phyloP scores from a whole-genome alignment of 169 alveolate genomes.

The Eimeria praecox region DNA sequence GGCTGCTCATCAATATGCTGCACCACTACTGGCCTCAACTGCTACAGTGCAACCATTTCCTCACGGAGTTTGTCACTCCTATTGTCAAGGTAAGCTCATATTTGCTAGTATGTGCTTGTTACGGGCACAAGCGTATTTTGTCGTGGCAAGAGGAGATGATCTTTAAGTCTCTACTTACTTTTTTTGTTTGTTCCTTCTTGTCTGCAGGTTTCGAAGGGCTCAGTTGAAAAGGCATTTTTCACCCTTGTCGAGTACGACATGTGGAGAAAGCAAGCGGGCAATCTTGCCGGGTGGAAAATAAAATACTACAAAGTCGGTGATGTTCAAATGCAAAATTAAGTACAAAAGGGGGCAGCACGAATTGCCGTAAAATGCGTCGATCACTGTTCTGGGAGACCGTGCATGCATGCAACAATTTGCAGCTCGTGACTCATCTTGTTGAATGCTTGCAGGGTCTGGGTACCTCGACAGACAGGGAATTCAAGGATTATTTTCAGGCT shows the following conservation, averaged over 20 bases:
- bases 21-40: slow-evolving; percentile 99
- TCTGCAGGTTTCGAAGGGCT: slow-evolving; percentile 94
- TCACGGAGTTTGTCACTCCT: slow-evolving; percentile 99
- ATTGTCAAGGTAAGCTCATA: slow-evolving; percentile 92
- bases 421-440: background rate
- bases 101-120: background rate
- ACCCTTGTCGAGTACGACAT: slow-evolving; percentile 98
- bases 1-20: slow-evolving; percentile 98
- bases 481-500: slow-evolving; percentile 98
- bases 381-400: background rate
- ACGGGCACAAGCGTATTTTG: background rate
- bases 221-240: slow-evolving; percentile 95
- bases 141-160: no score
- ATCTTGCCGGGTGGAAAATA: slow-evolving; percentile 95
- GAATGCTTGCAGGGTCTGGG: slow-evolving; percentile 96
- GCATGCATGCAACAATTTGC: background rate
- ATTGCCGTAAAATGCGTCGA: background rate
- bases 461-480: slow-evolving; percentile 99
- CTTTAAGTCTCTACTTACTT: no score
- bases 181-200: background rate
- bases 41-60: slow-evolving; percentile 96
- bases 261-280: slow-evolving; percentile 94
- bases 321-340: background rate
- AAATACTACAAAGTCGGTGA: slow-evolving; percentile 98
- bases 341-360: background rate